These are phyloP conservation scores for Trypanosoma grayi DNA, from an alignment of 208 protist genomes.

Conservation along the genomic window DNA sequence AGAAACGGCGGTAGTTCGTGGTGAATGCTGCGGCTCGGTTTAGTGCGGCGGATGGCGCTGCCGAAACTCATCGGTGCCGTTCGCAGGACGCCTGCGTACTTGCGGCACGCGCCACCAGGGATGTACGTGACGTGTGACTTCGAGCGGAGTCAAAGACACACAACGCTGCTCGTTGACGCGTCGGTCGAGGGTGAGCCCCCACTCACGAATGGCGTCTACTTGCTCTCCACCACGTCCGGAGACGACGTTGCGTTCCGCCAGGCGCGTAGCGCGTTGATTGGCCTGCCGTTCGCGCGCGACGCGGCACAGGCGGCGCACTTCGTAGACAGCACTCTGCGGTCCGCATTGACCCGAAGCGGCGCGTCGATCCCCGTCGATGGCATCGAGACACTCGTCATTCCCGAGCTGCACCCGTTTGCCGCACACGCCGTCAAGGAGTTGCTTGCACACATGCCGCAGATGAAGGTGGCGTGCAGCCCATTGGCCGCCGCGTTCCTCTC, in stretches of 20 bases:
- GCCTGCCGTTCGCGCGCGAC: conserved; percentile 38
- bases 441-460: conserved; percentile 29
- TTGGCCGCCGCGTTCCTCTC: conserved; percentile 61
- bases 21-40: conserved; percentile 16
- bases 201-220: conserved; percentile 56
- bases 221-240: conserved; percentile 47
- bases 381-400: conserved; percentile 49
- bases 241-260: conserved; percentile 47
- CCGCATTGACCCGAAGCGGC: conserved; percentile 3
- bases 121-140: conserved; percentile 69
- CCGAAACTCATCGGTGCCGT: conserved; percentile 20
- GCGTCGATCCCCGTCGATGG: conserved; percentile 33
- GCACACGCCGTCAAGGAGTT: conserved; percentile 38
- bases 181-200: conserved; percentile 17
- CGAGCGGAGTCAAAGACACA: conserved; percentile 37
- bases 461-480: conserved; percentile 46
- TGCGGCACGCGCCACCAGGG: conserved; percentile 62
- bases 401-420: conserved; percentile 42
- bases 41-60: conserved; percentile 3
- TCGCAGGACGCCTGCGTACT: conserved; percentile 32
- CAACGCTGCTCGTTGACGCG: conserved; percentile 58
- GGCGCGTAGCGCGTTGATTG: conserved; percentile 46
- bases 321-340: conserved; percentile 20
- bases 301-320: conserved; percentile 42
- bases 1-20: background rate